Evolutionary conservation across 768 basidiomycete species (phyloP).

Genomic region (Leccinum rimulosum): DNA sequence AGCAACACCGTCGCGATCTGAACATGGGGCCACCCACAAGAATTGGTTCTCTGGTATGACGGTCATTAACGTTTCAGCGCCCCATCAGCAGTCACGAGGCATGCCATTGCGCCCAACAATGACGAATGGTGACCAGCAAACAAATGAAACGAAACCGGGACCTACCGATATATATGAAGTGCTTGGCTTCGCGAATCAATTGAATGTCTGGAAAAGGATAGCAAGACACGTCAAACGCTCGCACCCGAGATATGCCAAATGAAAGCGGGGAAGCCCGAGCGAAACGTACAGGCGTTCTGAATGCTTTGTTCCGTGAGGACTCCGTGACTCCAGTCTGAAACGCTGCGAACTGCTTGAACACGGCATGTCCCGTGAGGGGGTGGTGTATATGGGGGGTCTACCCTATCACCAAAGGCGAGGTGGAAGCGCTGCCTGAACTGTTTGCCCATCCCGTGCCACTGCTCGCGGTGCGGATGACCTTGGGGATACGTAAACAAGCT

Average conservation of each 20-base stretch:
- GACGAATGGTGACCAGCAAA: not conserved
- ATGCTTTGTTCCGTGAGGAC: slow-evolving; percentile 88
- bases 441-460: slow-evolving; percentile 56
- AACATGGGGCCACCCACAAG: slow-evolving; percentile 54
- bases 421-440: slow-evolving; percentile 68
- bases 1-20: not conserved
- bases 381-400: slow-evolving; percentile 39
- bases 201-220: slow-evolving; percentile 52
- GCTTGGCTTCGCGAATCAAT: slow-evolving; percentile 78
- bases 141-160: slow-evolving; percentile 8
- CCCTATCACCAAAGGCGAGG: slow-evolving; percentile 38
- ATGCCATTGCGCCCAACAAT: slow-evolving; percentile 11
- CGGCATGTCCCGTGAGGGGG: slow-evolving; percentile 52
- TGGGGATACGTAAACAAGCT: not conserved
- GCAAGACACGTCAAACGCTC: not conserved
- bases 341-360: slow-evolving; percentile 83
- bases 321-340: slow-evolving; percentile 93
- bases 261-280: not conserved
- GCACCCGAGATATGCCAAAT: not conserved
- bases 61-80: not conserved
- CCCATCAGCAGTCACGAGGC: slow-evolving; percentile 10
- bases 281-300: slow-evolving; percentile 82
- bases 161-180: slow-evolving; percentile 91
- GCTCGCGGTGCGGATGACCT: slow-evolving; percentile 68
- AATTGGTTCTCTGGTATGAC: slow-evolving; percentile 70